phyloP scores from a whole-genome alignment of 805 yeast species.

The Pichia sporocuriosa region DNA sequence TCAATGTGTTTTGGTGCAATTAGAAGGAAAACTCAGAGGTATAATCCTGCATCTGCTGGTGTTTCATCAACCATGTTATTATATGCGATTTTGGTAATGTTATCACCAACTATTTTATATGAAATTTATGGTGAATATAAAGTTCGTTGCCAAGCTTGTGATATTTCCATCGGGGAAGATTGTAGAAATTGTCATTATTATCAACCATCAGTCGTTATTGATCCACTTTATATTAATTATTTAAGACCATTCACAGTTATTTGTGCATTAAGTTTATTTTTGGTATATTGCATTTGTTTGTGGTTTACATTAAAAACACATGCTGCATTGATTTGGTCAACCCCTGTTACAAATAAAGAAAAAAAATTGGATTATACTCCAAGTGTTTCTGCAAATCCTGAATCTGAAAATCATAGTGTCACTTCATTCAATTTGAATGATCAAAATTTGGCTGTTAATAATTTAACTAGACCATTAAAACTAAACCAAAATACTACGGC shows the following conservation, averaged over 20 bases:
- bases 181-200: constrained; percentile 71
- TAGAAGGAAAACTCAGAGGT: constrained; percentile 85
- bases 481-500: too few relatives aligned
- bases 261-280: constrained; percentile 73
- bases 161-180: constrained; percentile 19
- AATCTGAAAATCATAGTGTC: constrained; percentile 20
- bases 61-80: constrained; percentile 94
- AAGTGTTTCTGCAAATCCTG: background rate
- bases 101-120: constrained; percentile 86
- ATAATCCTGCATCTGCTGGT: constrained; percentile 94
- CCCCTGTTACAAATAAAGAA: constrained; percentile 41
- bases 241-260: constrained; percentile 75
- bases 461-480: constrained; percentile 6
- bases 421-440: constrained; percentile 22
- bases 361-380: constrained; percentile 17
- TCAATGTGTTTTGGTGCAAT: constrained; percentile 98
- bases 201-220: constrained; percentile 70
- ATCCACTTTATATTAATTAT: constrained; percentile 56
- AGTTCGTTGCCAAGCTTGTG: constrained; percentile 60
- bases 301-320: constrained; percentile 93
- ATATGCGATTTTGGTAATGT: constrained; percentile 83
- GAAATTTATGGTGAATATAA: constrained; percentile 87
- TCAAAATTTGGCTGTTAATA: constrained; percentile 3
- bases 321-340: constrained; percentile 93
- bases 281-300: constrained; percentile 82